Conservation (phyloP, 2,329 filamentous ascomycete genomes). For the Hymenoscyphus occultus region DNA sequence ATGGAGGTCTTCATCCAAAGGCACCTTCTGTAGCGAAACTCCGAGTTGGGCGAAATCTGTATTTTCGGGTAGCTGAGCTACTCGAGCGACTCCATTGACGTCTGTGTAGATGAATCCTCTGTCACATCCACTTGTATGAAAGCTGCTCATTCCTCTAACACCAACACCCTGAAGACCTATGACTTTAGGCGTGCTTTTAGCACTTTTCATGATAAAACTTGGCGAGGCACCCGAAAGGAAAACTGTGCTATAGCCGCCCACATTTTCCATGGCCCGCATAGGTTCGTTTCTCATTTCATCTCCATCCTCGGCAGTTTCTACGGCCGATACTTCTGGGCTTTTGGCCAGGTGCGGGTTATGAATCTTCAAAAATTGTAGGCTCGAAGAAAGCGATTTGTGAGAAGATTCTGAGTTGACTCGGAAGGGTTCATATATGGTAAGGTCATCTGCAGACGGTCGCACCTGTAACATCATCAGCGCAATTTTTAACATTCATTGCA, state of each 20-base stretch:
- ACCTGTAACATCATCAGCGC: conserved; percentile 47
- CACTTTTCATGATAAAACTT: conserved; percentile 77
- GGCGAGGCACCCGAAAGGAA: conserved; percentile 80
- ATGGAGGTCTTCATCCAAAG: conserved; percentile 67
- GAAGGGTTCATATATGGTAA: conserved; percentile 85
- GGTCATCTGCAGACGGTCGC: conserved; percentile 75
- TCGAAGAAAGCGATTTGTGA: conserved; percentile 33
- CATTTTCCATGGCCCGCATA: conserved; percentile 49
- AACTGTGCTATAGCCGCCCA: conserved; percentile 77
- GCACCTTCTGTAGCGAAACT: conserved; percentile 70
- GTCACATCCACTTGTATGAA: conserved; percentile 75
- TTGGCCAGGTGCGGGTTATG: conserved; percentile 65
- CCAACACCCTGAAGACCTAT: conserved; percentile 67
- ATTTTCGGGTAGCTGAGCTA: conserved; percentile 67
- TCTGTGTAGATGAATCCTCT: conserved; percentile 82
- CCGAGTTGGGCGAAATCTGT: conserved; percentile 71
- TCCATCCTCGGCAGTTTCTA: conserved; percentile 50
- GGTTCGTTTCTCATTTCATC: conserved; percentile 40
- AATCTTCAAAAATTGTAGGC: conserved; percentile 74
- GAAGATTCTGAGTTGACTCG: conserved; percentile 40
- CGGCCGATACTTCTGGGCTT: conserved; percentile 47
- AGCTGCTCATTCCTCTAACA: conserved; percentile 69
- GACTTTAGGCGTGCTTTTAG: conserved; percentile 72
- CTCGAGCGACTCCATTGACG: conserved; percentile 65
- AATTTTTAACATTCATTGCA: neutral